phyloP scores from a whole-genome alignment of 2,329 filamentous ascomycete species.

The Thelonectria blattea region DNA sequence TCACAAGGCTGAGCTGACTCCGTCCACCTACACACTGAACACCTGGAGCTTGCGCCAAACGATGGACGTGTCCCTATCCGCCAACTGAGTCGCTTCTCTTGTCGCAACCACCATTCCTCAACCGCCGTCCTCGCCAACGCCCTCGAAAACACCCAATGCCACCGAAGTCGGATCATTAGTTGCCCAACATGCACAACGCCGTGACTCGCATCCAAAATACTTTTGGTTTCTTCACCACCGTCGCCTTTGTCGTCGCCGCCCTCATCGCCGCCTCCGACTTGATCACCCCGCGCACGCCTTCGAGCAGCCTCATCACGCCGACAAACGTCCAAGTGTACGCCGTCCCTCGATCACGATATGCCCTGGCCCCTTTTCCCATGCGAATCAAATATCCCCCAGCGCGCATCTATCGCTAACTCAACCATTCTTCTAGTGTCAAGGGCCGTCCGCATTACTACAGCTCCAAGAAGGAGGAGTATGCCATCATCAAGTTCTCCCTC shows the following conservation, averaged over 20 bases:
- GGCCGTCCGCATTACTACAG: slow-evolving; percentile 97
- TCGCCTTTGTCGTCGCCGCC: slow-evolving; percentile 79
- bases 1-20: background rate
- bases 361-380: background rate
- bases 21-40: background rate
- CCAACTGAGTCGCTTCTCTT: background rate
- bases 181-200: slow-evolving; percentile 79
- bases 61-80: background rate
- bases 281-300: slow-evolving; percentile 71
- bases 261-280: slow-evolving; percentile 84
- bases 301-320: slow-evolving; percentile 62
- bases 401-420: slow-evolving; percentile 12
- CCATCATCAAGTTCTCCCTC: slow-evolving; percentile 90
- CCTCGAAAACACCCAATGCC: slow-evolving; percentile 23
- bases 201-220: slow-evolving; percentile 86
- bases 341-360: background rate
- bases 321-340: slow-evolving; percentile 85
- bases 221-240: slow-evolving; percentile 98
- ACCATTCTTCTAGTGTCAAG: slow-evolving; percentile 66
- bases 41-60: background rate
- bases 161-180: slow-evolving; percentile 20
- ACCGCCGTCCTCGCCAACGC: slow-evolving; percentile 9
- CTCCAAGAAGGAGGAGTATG: slow-evolving; percentile 92
- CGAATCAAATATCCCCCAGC: too few relatives aligned
- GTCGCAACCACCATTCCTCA: background rate